Evolutionary conservation across 139 green algal species (phyloP), one percentile per base, ranked within the genome.

Genomic region (Coelastrella sp.): DNA sequence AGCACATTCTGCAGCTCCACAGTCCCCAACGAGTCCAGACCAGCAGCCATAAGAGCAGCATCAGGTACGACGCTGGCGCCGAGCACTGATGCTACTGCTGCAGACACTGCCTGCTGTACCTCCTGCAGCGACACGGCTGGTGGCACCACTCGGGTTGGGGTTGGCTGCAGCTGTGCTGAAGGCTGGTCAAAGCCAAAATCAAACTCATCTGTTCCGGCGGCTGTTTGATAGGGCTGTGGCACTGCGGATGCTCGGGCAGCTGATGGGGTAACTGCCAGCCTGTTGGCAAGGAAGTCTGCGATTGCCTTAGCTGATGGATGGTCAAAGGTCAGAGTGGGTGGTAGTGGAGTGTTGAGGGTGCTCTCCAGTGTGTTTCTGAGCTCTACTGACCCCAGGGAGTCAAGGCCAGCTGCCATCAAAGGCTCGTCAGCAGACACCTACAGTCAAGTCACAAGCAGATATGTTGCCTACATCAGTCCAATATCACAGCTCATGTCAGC

Each of bases 1-100:
- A 99, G 95, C 11, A 84, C 84, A 60, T 97, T 96, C 56, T 95
- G 91, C 85, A 99, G 94, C 95, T 99, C 97, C 47, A 98, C 95
- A 20, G 96, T 96, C 0, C 93, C 95, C 23, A 98, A 91, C 10
- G 94, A 97, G 89, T 99, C 95, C 76, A 98, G 88, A 3, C 96
- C 96, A 57, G 92, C 88, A 56, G 92, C 94, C 92, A 96, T 96
- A 3, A 97, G 90, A 7, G 94, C 94, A 5, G 91, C 84, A 32
- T 95, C 85, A 57, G 32, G 19, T 3, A 77, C 73, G 10, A 94
- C 91, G 5, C 3, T 92, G 17, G 8, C 57, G 17, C 86, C 80
- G 17, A 91, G 5, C 5, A 89, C 16, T 8, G 71, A 80, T 32
- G 71, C 71, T 3, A 89, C 84, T 60, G 84, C 84, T 60, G 68